Evolutionary conservation across 306 rosid species (phyloP).

Genomic region (Lathyrus sativus): DNA sequence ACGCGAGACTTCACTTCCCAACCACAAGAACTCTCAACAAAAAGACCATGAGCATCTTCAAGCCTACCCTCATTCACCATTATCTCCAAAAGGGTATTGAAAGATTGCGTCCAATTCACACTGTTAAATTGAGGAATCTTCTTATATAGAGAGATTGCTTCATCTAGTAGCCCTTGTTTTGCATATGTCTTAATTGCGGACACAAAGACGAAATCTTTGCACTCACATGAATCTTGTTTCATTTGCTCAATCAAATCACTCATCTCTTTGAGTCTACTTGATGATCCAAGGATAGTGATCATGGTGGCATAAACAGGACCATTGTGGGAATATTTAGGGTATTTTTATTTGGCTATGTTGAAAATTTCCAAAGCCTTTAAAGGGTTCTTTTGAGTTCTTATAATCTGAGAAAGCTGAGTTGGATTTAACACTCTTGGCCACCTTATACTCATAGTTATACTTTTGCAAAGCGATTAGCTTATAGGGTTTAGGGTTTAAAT

Average conservation of each 20-base stretch:
- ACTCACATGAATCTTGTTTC: constrained; percentile 58
- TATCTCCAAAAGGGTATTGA: constrained; percentile 52
- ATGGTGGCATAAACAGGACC: constrained; percentile 59
- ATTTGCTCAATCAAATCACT: constrained; percentile 47
- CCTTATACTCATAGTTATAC: constrained; percentile 40
- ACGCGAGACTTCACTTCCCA: constrained; percentile 54
- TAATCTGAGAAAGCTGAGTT: constrained; percentile 48
- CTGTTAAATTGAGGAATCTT: constrained; percentile 54
- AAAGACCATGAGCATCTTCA: constrained; percentile 47
- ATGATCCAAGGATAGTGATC: constrained; percentile 53
- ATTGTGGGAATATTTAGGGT: constrained; percentile 52
- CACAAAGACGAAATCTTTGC: constrained; percentile 55
- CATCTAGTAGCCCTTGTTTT: constrained; percentile 43
- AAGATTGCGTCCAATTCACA: constrained; percentile 56
- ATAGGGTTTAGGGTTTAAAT: no score
- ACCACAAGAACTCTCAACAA: constrained; percentile 48
- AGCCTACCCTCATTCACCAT: constrained; percentile 48
- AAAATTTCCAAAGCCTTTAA: constrained; percentile 53
- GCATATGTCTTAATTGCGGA: constrained; percentile 50
- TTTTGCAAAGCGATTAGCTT: no score
- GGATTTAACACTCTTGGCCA: constrained; percentile 64
- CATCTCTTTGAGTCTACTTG: constrained; percentile 50
- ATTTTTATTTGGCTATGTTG: constrained; percentile 47
- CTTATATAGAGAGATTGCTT: constrained; percentile 46
- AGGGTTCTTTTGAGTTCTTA: constrained; percentile 52